Evolutionary conservation across 345 rosid species (phyloP).

Genomic region (Eucalyptus victrix): DNA sequence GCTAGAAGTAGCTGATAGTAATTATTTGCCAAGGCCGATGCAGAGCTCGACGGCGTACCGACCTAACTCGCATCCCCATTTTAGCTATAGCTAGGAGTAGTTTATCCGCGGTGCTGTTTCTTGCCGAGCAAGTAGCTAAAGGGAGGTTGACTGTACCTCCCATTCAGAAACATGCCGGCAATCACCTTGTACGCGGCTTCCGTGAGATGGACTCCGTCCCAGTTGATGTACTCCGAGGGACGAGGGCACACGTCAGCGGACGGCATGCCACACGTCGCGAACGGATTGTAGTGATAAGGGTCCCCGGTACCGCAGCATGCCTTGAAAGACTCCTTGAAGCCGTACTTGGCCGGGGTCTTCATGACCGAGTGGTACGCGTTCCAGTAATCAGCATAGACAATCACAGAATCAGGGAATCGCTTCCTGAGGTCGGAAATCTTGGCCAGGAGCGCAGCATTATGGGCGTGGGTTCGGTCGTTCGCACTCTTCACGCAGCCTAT

Average conservation of each 20-base stretch:
- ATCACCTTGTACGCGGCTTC: constrained; percentile 75
- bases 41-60: not conserved
- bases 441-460: constrained; percentile 38
- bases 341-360: constrained; percentile 22
- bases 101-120: not conserved
- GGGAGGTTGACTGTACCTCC: constrained; percentile 50
- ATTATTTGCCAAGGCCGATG: not conserved
- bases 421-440: constrained; percentile 34
- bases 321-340: constrained; percentile 61
- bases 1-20: not conserved
- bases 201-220: constrained; percentile 98
- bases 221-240: constrained; percentile 58
- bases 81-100: not conserved
- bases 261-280: constrained; percentile 50
- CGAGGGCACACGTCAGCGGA: constrained; percentile 26
- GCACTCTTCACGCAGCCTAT: constrained; percentile 68
- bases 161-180: constrained; percentile 47
- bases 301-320: constrained; percentile 78
- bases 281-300: constrained; percentile 50
- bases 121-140: constrained; percentile 33
- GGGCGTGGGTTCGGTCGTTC: constrained; percentile 40
- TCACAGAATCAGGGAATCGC: constrained; percentile 43
- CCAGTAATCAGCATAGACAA: constrained; percentile 73
- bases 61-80: not conserved
- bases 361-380: constrained; percentile 52